Base-by-base conservation (phyloP, 805 yeast genomes). In the Saturnispora serradocipensis region DNA sequence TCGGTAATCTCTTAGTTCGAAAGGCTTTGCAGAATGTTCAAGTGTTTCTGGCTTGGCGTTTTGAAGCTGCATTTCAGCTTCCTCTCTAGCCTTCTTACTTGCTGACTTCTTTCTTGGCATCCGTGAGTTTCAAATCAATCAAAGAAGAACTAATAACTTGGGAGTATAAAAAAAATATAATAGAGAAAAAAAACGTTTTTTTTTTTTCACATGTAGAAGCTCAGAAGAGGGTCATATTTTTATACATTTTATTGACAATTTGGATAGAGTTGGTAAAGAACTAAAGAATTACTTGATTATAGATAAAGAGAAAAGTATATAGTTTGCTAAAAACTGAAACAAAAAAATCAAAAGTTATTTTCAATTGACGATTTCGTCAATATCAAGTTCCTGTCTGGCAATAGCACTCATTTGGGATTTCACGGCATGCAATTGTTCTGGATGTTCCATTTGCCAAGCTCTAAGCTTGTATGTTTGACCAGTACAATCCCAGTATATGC, bases 101-200 rank as follows among this genome's bases (percentile, higher is more conserved):
- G 90, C 89, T 24, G 91, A 84, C 75, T 86, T 86, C 82, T 86
- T 87, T 79, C 95, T 82, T 43, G 93, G 83, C 95, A 86, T 86
- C 35, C 13, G 45, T 46, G 15, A 18, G 9, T 8, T 25, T 16
- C 16, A 22, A 25, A 18, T 27, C 13, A 25, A 16, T 24, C 11
- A 13, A 13, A 32, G 47, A 16, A 32, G 27, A 30, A 45, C 5
- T 8, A 20, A 7, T 15, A 11, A 13, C 10, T 16, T 7, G 0
- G 5, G 7, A 16, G 8, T 35, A 15, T 36, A 36, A 16, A 43
- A 43, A 43, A 43, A 43, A 9, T 30, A 13, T 30, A 30, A 30
- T 30, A 30, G n/a, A 13, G 11, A 30, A 30, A 36, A 36, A n/a
- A 36, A 36, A 15, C 39, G 39, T n/a, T 44, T 44, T 44, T 44